phyloP scores from a whole-genome alignment of 306 rosid species.

The Trifolium dubium region DNA sequence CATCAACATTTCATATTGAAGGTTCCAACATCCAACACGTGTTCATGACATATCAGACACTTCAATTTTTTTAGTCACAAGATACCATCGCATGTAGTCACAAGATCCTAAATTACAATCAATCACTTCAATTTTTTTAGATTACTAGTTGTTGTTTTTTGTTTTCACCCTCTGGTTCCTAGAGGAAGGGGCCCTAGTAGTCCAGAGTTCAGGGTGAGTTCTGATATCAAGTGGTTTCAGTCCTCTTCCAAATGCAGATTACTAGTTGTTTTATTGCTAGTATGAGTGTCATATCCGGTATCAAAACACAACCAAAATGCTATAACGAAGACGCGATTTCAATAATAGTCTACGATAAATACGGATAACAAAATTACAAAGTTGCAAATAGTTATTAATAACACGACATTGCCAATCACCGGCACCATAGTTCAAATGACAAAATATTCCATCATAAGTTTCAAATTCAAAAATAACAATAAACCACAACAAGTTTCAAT shows the following conservation, averaged over 20 bases:
- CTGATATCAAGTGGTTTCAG: no score
- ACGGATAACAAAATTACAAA: no score
- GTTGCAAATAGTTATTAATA: constrained; percentile 36
- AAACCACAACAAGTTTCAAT: constrained; percentile 13
- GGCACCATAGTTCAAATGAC: constrained; percentile 22
- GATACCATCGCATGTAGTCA: background rate
- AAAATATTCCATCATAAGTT: constrained; percentile 10
- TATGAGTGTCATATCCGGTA: no score
- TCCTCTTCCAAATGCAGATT: no score
- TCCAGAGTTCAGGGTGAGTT: no score
- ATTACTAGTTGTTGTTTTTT: no score
- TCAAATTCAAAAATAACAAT: constrained; percentile 12
- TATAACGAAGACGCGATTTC: background rate
- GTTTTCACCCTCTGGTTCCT: no score
- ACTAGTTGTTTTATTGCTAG: no score
- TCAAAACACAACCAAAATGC: background rate
- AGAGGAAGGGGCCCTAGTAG: no score
- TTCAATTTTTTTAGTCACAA: no score
- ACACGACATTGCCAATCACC: constrained; percentile 24
- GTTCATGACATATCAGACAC: background rate
- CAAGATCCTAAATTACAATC: background rate
- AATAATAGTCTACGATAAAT: background rate
- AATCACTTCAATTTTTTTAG: background rate
- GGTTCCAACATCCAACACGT: background rate
- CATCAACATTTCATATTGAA: background rate